Percentiles rank a stretch among this genome's conserved stretches.
These are phyloP conservation scores for Boletellus ananiceps DNA, from an alignment of 768 basidiomycete genomes.

Conservation along the genomic window DNA sequence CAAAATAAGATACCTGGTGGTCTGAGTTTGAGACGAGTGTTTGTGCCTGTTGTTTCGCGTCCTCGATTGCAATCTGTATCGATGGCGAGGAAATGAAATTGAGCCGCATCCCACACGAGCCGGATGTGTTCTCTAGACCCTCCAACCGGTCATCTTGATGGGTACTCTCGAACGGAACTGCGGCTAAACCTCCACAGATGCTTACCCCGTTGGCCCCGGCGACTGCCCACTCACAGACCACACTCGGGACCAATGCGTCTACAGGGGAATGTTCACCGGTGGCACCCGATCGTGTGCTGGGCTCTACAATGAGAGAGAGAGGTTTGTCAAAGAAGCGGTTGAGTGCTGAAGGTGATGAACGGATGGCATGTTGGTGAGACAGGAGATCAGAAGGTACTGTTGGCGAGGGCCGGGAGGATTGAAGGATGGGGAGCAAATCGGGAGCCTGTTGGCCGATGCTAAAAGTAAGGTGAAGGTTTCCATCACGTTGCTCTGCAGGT, in stretches of 20 bases:
- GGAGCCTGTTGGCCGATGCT: constrained; percentile 21
- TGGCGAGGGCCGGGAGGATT: constrained; percentile 8
- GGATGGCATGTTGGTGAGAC: constrained; percentile 71
- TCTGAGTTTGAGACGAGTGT: constrained; percentile 74
- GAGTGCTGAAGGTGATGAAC: constrained; percentile 57
- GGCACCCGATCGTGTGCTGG: constrained; percentile 78
- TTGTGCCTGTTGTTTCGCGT: constrained; percentile 54
- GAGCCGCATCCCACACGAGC: constrained; percentile 52
- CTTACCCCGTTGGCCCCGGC: constrained; percentile 23
- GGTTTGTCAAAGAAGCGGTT: constrained; percentile 94
- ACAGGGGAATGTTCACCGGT: constrained; percentile 89
- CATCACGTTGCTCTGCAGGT: constrained; percentile 18
- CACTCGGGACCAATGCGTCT: constrained; percentile 86
- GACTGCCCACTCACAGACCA: constrained; percentile 79
- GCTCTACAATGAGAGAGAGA: constrained; percentile 77
- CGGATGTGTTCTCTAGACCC: constrained; percentile 8
- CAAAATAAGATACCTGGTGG: constrained; percentile 76
- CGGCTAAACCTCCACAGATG: constrained; percentile 52
- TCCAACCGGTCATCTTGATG: neutral
- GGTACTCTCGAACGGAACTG: constrained; percentile 10
- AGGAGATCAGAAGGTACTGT: constrained; percentile 39
- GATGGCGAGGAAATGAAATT: constrained; percentile 71
- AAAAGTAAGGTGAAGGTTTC: constrained; percentile 31
- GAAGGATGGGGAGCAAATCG: neutral
- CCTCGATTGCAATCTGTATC: constrained; percentile 51